Conservation (phyloP, 2,329 filamentous ascomycete species). For the Fusarium sp. region DNA sequence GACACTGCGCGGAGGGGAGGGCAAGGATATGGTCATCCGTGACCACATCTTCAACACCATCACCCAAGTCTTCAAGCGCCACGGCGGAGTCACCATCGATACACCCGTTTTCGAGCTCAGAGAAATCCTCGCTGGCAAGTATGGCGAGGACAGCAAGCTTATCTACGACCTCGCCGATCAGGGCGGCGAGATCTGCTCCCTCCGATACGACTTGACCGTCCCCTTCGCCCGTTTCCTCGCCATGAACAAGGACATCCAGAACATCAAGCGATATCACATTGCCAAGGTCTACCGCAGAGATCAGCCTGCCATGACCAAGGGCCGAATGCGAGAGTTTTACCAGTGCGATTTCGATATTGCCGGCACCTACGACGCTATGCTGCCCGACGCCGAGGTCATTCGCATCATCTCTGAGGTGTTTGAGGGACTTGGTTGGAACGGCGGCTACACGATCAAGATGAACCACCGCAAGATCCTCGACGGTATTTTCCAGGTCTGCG, state of each 20-base stretch:
- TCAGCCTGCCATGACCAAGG: constrained; percentile 80
- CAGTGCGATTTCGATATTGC: constrained; percentile 98
- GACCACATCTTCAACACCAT: constrained; percentile 84
- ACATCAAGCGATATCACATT: constrained; percentile 94
- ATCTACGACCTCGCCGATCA: constrained; percentile 92
- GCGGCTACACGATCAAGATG: constrained; percentile 86
- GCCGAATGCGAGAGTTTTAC: constrained; percentile 95
- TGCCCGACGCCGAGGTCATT: constrained; percentile 91
- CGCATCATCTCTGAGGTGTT: constrained; percentile 89
- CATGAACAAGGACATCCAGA: constrained; percentile 85
- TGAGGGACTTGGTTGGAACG: constrained; percentile 79
- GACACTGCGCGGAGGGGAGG: constrained; percentile 62
- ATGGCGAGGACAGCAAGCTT: constrained; percentile 91
- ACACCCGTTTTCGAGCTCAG: constrained; percentile 88
- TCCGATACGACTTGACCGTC: constrained; percentile 89
- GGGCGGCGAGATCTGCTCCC: constrained; percentile 79
- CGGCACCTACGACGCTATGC: constrained; percentile 87
- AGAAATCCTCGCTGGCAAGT: constrained; percentile 89
- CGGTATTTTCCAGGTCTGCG: constrained; percentile 90
- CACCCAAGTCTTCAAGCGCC: constrained; percentile 83
- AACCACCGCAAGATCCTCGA: constrained; percentile 97
- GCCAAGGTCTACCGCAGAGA: constrained; percentile 78
- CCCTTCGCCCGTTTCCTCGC: constrained; percentile 93
- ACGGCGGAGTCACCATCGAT: constrained; percentile 83
- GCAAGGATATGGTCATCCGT: constrained; percentile 82